Percentiles rank a stretch among this genome's conserved stretches.
These are phyloP conservation scores for Leishmania martiniquensis DNA, from an alignment of 208 protist genomes.

Conservation along the genomic window DNA sequence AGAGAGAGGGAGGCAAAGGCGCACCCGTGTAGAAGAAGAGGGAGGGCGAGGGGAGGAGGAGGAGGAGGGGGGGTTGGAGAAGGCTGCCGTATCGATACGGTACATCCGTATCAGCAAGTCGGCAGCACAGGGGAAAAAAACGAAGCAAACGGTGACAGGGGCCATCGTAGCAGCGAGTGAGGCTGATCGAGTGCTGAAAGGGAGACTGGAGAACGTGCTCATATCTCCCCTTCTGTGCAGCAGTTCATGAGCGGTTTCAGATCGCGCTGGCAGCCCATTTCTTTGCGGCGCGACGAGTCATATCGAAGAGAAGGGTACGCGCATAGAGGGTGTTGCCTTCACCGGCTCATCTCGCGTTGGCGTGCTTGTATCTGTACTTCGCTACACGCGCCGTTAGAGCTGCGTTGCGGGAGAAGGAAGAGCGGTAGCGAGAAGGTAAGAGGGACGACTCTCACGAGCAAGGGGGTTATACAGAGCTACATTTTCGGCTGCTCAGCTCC, in stretches of 20 bases:
- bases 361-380: neutral
- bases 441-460: neutral
- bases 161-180: too few species aligned
- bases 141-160: neutral
- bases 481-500: conserved; percentile 6
- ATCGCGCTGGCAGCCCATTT: neutral
- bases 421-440: neutral
- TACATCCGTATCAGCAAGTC: too few species aligned
- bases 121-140: neutral
- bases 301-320: neutral
- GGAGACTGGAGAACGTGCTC: neutral
- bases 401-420: neutral
- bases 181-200: neutral
- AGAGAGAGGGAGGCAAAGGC: too few species aligned
- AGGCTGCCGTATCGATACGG: too few species aligned
- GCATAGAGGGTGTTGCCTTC: neutral
- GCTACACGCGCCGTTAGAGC: neutral
- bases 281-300: neutral
- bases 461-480: neutral
- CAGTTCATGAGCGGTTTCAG: too few species aligned
- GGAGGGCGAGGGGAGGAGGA: too few species aligned
- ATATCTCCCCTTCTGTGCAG: neutral
- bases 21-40: too few species aligned
- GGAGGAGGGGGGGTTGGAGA: neutral
- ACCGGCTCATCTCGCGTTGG: neutral